Evolutionary conservation across 2,329 filamentous ascomycete genomes (phyloP).

Genomic region (Fusarium metavorans): DNA sequence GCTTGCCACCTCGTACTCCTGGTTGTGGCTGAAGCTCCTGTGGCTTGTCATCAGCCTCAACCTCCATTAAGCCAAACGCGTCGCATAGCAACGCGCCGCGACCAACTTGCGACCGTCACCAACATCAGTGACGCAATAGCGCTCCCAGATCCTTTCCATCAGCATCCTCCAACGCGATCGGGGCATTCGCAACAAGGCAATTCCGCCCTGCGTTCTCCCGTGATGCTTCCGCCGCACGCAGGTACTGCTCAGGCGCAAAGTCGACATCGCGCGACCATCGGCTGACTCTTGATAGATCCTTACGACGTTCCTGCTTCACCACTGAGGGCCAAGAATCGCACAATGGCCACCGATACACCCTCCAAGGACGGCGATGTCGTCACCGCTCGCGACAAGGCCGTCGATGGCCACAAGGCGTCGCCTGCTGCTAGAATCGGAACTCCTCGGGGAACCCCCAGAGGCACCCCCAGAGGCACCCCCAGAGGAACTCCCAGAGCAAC

Average conservation of each 20-base stretch:
- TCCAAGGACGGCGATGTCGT: constrained; percentile 29
- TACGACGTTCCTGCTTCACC: constrained; percentile 43
- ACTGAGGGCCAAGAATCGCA: constrained; percentile 13
- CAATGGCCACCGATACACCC: constrained; percentile 22
- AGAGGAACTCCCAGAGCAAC: constrained; percentile 10
- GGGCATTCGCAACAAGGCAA: not conserved
- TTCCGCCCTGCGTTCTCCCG: not conserved
- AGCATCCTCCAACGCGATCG: not conserved
- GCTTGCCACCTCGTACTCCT: not conserved
- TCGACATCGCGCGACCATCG: not conserved
- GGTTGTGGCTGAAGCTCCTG: constrained; percentile 8
- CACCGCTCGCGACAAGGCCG: constrained; percentile 24
- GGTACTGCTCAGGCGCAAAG: constrained; percentile 20
- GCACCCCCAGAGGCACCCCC: constrained; percentile 9
- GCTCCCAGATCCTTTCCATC: constrained; percentile 5
- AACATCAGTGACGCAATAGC: constrained; percentile 39
- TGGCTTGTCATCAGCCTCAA: constrained; percentile 1
- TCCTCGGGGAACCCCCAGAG: constrained; percentile 8
- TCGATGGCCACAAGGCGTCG: constrained; percentile 20
- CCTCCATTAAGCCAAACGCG: constrained; percentile 36
- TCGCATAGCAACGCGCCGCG: constrained; percentile 34
- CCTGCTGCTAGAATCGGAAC: constrained; percentile 23
- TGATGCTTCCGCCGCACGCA: constrained; percentile 27
- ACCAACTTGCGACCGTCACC: constrained; percentile 40
- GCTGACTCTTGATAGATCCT: constrained; percentile 34